Evolutionary conservation across 2,329 filamentous ascomycete species (phyloP).

Genomic region (Tolypocladium guangdongense): DNA sequence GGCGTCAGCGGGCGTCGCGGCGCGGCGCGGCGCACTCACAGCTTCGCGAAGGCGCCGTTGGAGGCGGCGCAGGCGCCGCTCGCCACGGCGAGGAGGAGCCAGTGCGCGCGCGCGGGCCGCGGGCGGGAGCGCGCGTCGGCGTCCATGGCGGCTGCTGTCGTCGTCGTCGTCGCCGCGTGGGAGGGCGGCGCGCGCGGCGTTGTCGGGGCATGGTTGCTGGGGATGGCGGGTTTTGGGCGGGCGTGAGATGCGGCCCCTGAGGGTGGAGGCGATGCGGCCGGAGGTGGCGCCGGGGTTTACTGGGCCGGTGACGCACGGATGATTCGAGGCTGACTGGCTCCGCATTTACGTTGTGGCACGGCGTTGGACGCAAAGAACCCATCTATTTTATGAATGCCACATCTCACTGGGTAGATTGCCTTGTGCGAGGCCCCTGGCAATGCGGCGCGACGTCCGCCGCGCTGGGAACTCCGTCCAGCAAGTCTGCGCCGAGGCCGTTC

Average conservation of each 20-base stretch:
- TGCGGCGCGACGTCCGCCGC: no score
- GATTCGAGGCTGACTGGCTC: neutral
- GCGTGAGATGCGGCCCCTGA: no score
- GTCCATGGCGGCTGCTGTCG: neutral
- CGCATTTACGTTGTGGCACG: no score
- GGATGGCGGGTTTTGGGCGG: no score
- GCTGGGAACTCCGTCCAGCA: neutral
- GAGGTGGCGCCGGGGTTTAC: neutral
- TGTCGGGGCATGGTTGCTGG: slow-evolving; percentile 19
- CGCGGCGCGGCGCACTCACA: no score
- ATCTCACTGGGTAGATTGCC: neutral
- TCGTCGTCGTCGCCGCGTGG: neutral
- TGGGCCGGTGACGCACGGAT: neutral
- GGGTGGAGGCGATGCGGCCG: neutral
- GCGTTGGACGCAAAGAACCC: no score
- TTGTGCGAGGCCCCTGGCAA: neutral
- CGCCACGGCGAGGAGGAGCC: slow-evolving; percentile 60
- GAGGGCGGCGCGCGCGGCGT: slow-evolving; percentile 10
- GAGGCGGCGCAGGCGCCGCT: slow-evolving; percentile 70
- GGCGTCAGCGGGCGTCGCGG: no score
- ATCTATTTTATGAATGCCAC: neutral
- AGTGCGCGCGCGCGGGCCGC: slow-evolving; percentile 26
- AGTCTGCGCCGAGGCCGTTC: neutral
- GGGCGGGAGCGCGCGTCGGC: no score
- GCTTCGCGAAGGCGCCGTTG: slow-evolving; percentile 75